These are phyloP conservation scores for Blastobotrys peoriensis DNA, from an alignment of 805 yeast genomes.

Conservation along the genomic window DNA sequence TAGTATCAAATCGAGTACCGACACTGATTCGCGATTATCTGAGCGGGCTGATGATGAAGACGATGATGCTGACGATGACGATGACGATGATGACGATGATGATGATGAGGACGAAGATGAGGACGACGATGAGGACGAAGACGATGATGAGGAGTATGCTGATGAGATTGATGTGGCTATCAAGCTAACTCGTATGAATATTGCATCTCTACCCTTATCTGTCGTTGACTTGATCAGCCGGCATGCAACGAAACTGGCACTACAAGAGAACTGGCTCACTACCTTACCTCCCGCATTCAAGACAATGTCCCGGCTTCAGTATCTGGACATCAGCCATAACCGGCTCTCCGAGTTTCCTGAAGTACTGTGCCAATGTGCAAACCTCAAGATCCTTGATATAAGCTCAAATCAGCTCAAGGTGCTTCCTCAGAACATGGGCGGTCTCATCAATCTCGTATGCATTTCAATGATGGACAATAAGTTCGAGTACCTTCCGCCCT, in stretches of 20 bases:
- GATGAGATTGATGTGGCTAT: constrained; percentile 26
- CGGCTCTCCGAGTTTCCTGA: constrained; percentile 48
- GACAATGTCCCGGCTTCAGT: constrained; percentile 41
- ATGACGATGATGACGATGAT: neutral
- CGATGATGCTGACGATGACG: constrained; percentile 1
- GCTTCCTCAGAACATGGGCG: constrained; percentile 42
- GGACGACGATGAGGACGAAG: constrained; percentile 12
- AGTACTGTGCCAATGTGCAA: constrained; percentile 29
- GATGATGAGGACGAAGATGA: constrained; percentile 6
- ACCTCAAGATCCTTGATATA: constrained; percentile 60
- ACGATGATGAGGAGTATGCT: constrained; percentile 10
- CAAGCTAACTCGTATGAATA: constrained; percentile 36
- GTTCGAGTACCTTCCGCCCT: constrained; percentile 49
- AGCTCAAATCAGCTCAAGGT: constrained; percentile 48
- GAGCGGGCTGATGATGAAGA: constrained; percentile 1
- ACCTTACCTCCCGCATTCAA: constrained; percentile 43
- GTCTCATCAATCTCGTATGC: constrained; percentile 40
- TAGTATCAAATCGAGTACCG: neutral
- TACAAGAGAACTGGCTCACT: constrained; percentile 46
- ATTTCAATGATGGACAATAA: constrained; percentile 57
- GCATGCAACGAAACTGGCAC: constrained; percentile 44
- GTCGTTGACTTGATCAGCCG: constrained; percentile 34
- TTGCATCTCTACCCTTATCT: constrained; percentile 35
- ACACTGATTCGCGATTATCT: neutral
- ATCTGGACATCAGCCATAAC: constrained; percentile 63